Evolutionary conservation across 228 moss, liverwort and hornwort genomes (phyloP).

Genomic region (Sphagnum magellanicum): DNA sequence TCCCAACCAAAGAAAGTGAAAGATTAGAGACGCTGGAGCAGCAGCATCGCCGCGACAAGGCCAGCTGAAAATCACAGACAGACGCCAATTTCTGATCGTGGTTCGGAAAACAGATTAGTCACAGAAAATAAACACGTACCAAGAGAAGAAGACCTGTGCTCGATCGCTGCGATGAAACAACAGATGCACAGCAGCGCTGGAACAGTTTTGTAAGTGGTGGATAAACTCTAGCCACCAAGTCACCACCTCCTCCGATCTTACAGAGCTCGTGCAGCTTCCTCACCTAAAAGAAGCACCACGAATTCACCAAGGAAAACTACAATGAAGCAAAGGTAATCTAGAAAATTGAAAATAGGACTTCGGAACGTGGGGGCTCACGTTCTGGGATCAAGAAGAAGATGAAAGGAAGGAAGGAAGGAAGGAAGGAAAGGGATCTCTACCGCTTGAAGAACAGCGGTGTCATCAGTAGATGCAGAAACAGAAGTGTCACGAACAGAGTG

Average conservation of each 20-base stretch:
- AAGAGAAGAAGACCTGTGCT: conserved; percentile 68
- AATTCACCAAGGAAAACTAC: not conserved
- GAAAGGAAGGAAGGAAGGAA: not conserved
- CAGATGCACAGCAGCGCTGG: conserved; percentile 61
- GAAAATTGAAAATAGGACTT: not conserved
- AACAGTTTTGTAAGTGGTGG: conserved; percentile 70
- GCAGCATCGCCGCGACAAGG: too few species aligned
- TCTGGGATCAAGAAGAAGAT: not conserved
- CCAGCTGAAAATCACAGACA: too few species aligned
- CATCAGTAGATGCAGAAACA: conserved; percentile 32
- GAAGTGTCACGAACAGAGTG: conserved; percentile 59
- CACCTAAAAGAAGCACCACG: conserved; percentile 27
- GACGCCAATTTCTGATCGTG: not conserved
- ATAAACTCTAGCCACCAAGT: conserved; percentile 75
- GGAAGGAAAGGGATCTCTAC: conserved; percentile 17
- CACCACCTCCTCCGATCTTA: conserved; percentile 59
- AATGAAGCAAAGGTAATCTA: not conserved
- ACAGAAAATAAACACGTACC: conserved; percentile 19
- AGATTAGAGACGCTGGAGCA: too few species aligned
- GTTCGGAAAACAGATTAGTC: not conserved
- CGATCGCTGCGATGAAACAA: conserved; percentile 53
- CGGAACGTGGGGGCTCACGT: not conserved
- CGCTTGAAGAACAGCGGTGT: conserved; percentile 59
- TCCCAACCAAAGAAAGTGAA: too few species aligned
- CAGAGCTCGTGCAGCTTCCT: conserved; percentile 59